A percentile compares a stretch with the other conserved stretches of the same genome.
These are phyloP conservation scores for Grosmannia huntii DNA, from an alignment of 2,329 filamentous ascomycete genomes.

Conservation along the genomic window DNA sequence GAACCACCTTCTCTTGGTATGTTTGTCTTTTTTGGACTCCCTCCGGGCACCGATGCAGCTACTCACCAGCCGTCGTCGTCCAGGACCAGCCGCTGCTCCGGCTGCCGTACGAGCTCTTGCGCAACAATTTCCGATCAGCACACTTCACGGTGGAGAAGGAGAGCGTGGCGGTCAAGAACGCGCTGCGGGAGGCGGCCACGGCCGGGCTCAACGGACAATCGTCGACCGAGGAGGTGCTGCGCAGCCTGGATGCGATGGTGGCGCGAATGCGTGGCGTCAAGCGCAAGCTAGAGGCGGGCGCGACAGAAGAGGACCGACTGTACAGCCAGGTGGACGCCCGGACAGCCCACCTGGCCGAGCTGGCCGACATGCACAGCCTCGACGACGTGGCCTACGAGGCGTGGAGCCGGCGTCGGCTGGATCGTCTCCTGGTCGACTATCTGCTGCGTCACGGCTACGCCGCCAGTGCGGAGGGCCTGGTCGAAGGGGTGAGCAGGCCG, in stretches of 20 bases:
- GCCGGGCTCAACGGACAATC: conserved; percentile 51
- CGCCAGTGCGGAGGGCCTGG: conserved; percentile 62
- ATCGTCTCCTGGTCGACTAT: conserved; percentile 85
- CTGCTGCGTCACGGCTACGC: conserved; percentile 73
- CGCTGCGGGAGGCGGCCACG: conserved; percentile 51
- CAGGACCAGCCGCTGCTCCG: conserved; percentile 91
- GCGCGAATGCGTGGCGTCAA: conserved; percentile 74
- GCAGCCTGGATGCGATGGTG: conserved; percentile 74
- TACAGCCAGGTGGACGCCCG: conserved; percentile 66
- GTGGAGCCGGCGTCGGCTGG: conserved; percentile 72
- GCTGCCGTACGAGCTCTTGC: conserved; percentile 81
- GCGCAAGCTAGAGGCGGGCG: conserved; percentile 65
- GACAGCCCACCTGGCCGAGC: conserved; percentile 65
- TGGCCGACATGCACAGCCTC: conserved; percentile 68
- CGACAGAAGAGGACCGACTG: conserved; percentile 67
- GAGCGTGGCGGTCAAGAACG: conserved; percentile 46
- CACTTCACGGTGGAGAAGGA: conserved; percentile 67
- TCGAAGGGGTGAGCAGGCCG: conserved; percentile 35
- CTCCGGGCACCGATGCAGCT: neutral
- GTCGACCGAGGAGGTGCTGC: conserved; percentile 58
- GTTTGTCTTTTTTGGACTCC: conserved; percentile 14
- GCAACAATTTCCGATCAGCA: conserved; percentile 84
- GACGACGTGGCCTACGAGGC: conserved; percentile 88
- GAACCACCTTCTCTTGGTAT: conserved; percentile 62
- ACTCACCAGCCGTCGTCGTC: neutral